Evolutionary conservation across 768 basidiomycete genomes (phyloP).

Genomic region (Hericium rajendrae): DNA sequence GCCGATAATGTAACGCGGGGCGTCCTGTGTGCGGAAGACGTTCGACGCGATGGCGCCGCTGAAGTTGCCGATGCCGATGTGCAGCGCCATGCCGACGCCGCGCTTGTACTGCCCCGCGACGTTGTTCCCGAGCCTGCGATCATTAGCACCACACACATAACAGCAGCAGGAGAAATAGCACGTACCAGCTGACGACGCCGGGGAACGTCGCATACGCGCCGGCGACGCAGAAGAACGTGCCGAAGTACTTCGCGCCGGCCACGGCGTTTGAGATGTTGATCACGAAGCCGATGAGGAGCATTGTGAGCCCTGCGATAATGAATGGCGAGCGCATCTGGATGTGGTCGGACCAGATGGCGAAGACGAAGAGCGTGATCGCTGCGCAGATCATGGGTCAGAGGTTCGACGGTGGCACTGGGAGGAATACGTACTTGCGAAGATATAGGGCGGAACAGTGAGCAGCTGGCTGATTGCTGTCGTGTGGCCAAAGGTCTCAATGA

Average conservation of each 20-base stretch:
- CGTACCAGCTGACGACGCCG: constrained; percentile 52
- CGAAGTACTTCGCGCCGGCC: constrained; percentile 57
- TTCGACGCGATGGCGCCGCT: constrained; percentile 55
- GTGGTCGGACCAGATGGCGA: constrained; percentile 52
- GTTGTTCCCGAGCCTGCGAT: constrained; percentile 52
- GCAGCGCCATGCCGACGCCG: constrained; percentile 54
- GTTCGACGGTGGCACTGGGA: too few species aligned
- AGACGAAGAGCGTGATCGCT: constrained; percentile 46
- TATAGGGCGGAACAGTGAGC: constrained; percentile 55
- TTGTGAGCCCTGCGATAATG: constrained; percentile 39
- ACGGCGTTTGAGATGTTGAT: constrained; percentile 52
- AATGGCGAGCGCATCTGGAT: constrained; percentile 46
- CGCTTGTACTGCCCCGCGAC: constrained; percentile 64
- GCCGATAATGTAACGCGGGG: constrained; percentile 51
- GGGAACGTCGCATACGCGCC: constrained; percentile 57
- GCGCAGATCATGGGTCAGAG: background rate
- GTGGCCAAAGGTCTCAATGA: constrained; percentile 39
- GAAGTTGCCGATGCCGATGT: constrained; percentile 62
- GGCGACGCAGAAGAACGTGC: constrained; percentile 56
- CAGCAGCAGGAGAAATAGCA: background rate
- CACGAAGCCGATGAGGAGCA: constrained; percentile 47
- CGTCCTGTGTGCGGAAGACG: constrained; percentile 49
- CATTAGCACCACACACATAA: background rate
- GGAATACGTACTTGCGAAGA: constrained; percentile 45
- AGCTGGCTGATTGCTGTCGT: constrained; percentile 44